These are phyloP conservation scores for Carex scoparia DNA, from an alignment of 176 grass and related monocot species.

Conservation along the genomic window DNA sequence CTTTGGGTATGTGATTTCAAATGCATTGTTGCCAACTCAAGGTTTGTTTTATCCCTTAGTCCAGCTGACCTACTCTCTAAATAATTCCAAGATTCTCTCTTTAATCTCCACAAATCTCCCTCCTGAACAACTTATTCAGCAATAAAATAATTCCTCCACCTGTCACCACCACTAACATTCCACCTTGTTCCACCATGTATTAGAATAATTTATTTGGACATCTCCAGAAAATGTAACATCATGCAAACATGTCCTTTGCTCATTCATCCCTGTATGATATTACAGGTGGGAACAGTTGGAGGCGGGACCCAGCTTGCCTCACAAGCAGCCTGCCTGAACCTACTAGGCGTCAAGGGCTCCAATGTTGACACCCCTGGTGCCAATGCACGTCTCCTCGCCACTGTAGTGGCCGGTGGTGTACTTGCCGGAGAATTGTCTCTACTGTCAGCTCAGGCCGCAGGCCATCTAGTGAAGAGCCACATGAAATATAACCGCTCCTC, in stretches of 20 bases:
- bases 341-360: constrained; percentile 75
- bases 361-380: constrained; percentile 58
- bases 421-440: constrained; percentile 92
- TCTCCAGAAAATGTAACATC: background rate
- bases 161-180: constrained; percentile 9
- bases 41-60: constrained; percentile 12
- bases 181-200: constrained; percentile 2
- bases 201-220: constrained; percentile 16
- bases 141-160: background rate
- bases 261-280: background rate
- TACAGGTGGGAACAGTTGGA: constrained; percentile 90
- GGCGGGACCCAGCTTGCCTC: constrained; percentile 87
- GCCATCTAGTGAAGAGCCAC: constrained; percentile 90
- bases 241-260: background rate
- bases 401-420: constrained; percentile 77
- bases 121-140: constrained; percentile 1
- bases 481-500: constrained; percentile 96
- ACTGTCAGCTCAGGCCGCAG: constrained; percentile 69
- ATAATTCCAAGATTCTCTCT: constrained; percentile 16
- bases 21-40: background rate
- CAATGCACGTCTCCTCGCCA: constrained; percentile 75
- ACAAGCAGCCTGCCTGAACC: constrained; percentile 75
- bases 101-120: background rate
- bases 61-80: background rate
- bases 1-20: background rate